Percentiles rank a stretch among this genome's conserved stretches.
Conservation (phyloP, 176 grass and related monocot species). For the Cenchrus americanus region DNA sequence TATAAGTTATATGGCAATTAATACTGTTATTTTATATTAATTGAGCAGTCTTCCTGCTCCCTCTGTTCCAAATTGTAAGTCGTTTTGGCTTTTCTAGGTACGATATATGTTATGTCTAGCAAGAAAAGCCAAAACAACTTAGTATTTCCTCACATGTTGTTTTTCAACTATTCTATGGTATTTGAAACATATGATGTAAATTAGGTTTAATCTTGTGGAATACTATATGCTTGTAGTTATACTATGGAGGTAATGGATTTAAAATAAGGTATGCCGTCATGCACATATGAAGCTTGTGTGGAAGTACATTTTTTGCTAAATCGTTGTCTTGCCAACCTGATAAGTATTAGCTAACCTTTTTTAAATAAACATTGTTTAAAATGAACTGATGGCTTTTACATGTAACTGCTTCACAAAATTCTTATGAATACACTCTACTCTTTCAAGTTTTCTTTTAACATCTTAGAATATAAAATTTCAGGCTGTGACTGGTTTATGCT, state of each 20-base stretch:
- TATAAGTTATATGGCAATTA: background rate
- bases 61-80: too few species aligned
- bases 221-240: conserved; percentile 14
- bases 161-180: conserved; percentile 1
- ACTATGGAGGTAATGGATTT: conserved; percentile 8
- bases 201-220: conserved; percentile 5
- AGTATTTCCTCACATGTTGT: too few species aligned
- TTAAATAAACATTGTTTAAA: conserved; percentile 34
- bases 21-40: background rate
- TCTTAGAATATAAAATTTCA: conserved; percentile 46
- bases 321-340: conserved; percentile 5
- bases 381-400: conserved; percentile 7
- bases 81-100: too few species aligned
- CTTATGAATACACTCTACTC: conserved; percentile 22
- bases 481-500: conserved; percentile 90
- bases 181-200: conserved; percentile 27
- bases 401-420: conserved; percentile 22
- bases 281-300: background rate
- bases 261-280: background rate
- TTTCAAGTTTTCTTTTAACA: conserved; percentile 38
- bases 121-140: too few species aligned
- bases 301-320: conserved; percentile 19
- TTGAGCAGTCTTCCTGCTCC: background rate
- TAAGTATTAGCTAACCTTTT: conserved; percentile 26
- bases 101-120: too few species aligned